Evolutionary conservation across 2,329 filamentous ascomycete genomes (phyloP), one percentile per base, ranked within the genome.

Genomic region (Fusarium pseudonygamai): DNA sequence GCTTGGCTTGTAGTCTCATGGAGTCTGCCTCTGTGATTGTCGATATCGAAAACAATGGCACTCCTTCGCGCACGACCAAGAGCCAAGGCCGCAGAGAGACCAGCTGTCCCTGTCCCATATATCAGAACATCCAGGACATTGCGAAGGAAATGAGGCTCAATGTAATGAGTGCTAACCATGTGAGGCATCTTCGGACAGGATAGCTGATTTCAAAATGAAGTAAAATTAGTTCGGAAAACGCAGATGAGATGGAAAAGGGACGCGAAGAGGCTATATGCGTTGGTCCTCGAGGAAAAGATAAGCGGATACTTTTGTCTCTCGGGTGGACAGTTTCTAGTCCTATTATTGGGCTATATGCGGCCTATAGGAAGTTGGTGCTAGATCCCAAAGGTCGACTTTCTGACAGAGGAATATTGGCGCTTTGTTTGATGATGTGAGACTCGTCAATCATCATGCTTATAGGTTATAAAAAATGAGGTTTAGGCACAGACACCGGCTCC

Each of bases 121-220:
- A 67, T 47, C 40, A 67, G 26, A 6, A 67, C 63, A 53, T 67
- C 63, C 0, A 67, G 22, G 8, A 40, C 65, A n/a, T 67, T 67
- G 7, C 55, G 65, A 49, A 67, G 63, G 11, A 61, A 67, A n/a
- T 67, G 46, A 34, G 65, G 40, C 3, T 67, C 55, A 2, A 67
- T 22, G 1, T 0, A 13, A 3, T n/a, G 32, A 20, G 34, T 14
- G 14, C 8, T 50, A 3, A 40, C 7, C 6, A 36, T 7, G 13
- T 60, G 52, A 40, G 52, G 64, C 62, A 67, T 67, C 5, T 4
- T 10, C 1, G 0, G 3, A 24, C 1, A 28, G 3, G 6, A 22
- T 22, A 0, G 5, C 5, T 32, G 12, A 32, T 1, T 5, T 32
- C 30, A 13, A 32, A 32, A 32, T 32, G 30, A 32, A 1, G 5